Conservation (phyloP, 139 green algal genomes). For the Ulvella scutata region DNA sequence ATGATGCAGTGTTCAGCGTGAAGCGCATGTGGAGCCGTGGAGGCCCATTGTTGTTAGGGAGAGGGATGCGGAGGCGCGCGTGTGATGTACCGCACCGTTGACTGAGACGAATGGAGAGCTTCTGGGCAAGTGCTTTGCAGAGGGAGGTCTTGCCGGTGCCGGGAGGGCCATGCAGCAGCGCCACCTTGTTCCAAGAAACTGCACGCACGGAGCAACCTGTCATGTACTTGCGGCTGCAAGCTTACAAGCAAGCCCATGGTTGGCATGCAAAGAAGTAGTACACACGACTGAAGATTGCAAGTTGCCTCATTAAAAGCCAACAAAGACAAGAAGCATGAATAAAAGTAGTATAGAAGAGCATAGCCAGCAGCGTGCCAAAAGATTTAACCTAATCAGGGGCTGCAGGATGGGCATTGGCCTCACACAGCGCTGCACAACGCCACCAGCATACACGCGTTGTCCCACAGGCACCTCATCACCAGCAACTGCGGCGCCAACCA, state of each 20-base stretch:
- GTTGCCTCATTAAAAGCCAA: background rate
- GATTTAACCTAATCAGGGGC: no score
- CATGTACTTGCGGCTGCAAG: background rate
- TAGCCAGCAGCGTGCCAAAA: no score
- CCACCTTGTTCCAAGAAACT: conserved; percentile 23
- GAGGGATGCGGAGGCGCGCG: no score
- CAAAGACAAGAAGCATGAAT: background rate
- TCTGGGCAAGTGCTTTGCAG: conserved; percentile 72
- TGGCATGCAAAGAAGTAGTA: background rate
- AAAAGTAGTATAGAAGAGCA: background rate
- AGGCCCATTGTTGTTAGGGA: no score
- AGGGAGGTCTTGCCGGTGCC: conserved; percentile 66
- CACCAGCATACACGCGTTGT: no score
- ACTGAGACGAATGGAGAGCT: conserved; percentile 35
- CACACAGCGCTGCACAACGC: no score
- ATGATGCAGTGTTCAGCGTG: no score
- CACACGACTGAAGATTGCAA: background rate
- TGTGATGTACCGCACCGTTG: conserved; percentile 9
- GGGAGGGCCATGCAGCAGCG: conserved; percentile 82
- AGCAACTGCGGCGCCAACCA: no score
- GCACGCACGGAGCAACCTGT: background rate
- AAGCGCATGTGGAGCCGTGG: no score
- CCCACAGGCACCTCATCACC: no score
- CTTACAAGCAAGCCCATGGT: background rate
- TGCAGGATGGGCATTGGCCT: no score